phyloP scores from a whole-genome alignment of 2,329 filamentous ascomycete genomes.

The Monosporascus sp. region DNA sequence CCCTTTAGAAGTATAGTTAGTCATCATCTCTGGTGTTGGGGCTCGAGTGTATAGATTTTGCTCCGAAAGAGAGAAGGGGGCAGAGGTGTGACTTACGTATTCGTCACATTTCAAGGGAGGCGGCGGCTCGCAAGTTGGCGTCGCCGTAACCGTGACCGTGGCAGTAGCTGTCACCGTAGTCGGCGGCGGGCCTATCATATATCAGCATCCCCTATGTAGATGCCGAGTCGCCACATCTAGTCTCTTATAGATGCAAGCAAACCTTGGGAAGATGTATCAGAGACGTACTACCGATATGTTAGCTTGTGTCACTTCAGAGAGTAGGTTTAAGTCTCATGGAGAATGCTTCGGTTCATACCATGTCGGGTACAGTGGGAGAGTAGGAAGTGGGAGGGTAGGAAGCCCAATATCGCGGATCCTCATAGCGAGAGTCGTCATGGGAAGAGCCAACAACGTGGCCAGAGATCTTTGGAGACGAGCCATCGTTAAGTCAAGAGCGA shows the following conservation, averaged over 20 bases:
- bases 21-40: not conserved
- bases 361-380: no score
- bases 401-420: no score
- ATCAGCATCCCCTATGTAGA: not conserved
- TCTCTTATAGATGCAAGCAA: not conserved
- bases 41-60: not conserved
- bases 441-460: no score
- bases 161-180: not conserved
- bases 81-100: not conserved
- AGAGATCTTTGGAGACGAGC: no score
- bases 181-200: not conserved
- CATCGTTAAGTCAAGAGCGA: no score
- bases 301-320: no score
- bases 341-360: no score
- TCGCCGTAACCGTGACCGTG: not conserved
- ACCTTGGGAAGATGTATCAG: not conserved
- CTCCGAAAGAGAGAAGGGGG: not conserved
- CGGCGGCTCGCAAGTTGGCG: not conserved
- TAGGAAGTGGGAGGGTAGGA: no score
- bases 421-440: no score
- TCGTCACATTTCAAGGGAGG: not conserved
- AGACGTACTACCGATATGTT: not conserved
- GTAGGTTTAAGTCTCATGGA: no score
- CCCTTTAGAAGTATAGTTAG: not conserved
- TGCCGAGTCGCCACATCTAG: not conserved